Conservation (phyloP, 768 basidiomycete species). For the Tricholoma sp. region DNA sequence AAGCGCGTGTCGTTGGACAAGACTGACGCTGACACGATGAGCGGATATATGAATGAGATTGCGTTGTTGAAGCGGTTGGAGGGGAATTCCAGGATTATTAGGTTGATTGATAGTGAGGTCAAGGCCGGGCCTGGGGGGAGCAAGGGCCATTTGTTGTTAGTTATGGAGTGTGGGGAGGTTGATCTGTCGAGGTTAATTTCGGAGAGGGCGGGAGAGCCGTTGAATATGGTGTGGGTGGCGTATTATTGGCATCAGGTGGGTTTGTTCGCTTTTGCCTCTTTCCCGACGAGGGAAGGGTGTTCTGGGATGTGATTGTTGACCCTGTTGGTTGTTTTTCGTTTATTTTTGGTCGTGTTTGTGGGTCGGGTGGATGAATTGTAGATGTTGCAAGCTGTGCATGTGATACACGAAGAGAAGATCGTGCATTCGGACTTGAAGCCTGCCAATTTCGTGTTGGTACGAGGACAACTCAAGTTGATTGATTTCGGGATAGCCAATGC, state of each 20-base stretch:
- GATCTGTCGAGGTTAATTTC: slow-evolving; percentile 81
- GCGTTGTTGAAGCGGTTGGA: slow-evolving; percentile 87
- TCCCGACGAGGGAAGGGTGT: neutral
- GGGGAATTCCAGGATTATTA: slow-evolving; percentile 90
- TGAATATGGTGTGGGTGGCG: slow-evolving; percentile 92
- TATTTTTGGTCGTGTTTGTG: neutral
- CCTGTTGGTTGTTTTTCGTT: no score
- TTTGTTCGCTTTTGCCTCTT: neutral
- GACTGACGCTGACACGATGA: slow-evolving; percentile 84
- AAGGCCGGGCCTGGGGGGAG: slow-evolving; percentile 64
- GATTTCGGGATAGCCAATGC: slow-evolving; percentile 99
- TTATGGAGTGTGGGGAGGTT: slow-evolving; percentile 97
- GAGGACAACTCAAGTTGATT: slow-evolving; percentile 92
- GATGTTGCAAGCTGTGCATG: slow-evolving; percentile 99
- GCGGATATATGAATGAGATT: slow-evolving; percentile 95
- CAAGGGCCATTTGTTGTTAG: slow-evolving; percentile 73
- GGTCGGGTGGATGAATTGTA: slow-evolving; percentile 24
- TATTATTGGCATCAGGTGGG: slow-evolving; percentile 96
- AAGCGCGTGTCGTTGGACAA: slow-evolving; percentile 90
- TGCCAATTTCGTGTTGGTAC: slow-evolving; percentile 96
- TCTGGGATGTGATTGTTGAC: neutral
- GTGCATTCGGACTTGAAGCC: slow-evolving; percentile 98
- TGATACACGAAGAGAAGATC: slow-evolving; percentile 97
- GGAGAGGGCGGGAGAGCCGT: slow-evolving; percentile 76
- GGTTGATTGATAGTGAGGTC: slow-evolving; percentile 86